phyloP scores from a whole-genome alignment of 225 moss, liverwort and hornwort genomes.

The Asterella californica region DNA sequence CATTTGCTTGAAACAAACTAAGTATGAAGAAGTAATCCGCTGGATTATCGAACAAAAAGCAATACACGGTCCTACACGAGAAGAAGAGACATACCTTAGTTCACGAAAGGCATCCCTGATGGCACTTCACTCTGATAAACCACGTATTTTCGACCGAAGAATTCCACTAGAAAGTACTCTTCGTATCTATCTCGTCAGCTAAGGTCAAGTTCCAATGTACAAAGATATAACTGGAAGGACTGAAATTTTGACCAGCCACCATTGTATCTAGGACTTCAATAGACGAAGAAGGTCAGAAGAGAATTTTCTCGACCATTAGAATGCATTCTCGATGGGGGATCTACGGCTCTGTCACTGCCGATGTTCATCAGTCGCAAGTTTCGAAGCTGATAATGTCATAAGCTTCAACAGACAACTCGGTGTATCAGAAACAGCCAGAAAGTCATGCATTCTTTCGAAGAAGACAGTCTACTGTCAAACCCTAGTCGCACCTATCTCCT shows the following conservation, averaged over 20 bases:
- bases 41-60: no score
- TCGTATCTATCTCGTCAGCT: slow-evolving; percentile 59
- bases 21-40: no score
- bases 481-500: not conserved
- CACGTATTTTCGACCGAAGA: slow-evolving; percentile 70
- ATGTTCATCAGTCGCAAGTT: no score
- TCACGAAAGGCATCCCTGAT: slow-evolving; percentile 81
- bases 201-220: slow-evolving; percentile 12
- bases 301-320: not conserved
- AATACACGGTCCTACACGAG: no score
- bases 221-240: not conserved
- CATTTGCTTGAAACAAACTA: no score
- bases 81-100: slow-evolving; percentile 31
- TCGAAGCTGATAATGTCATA: not conserved
- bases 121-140: slow-evolving; percentile 63
- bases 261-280: not conserved
- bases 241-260: not conserved
- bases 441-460: not conserved
- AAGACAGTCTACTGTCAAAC: not conserved
- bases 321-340: no score
- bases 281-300: not conserved
- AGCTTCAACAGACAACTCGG: not conserved
- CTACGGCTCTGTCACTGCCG: not conserved
- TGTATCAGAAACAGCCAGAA: no score
- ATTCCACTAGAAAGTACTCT: slow-evolving; percentile 61